Conservation (phyloP, 179 eudicot genomes). For the Beta lomatogona region DNA sequence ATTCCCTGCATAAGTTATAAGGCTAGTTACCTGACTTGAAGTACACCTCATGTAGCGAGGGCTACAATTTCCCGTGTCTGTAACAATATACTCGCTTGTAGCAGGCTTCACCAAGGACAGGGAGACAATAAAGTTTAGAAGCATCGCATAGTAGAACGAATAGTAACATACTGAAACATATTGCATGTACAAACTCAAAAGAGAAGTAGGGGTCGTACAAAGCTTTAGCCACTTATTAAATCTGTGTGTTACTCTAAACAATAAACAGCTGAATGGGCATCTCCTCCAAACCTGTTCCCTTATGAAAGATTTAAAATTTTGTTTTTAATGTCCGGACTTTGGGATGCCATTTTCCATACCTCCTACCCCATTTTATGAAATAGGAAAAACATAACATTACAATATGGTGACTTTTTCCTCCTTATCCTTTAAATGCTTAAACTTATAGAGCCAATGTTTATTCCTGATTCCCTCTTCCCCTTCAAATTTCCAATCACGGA, state of each 20-base stretch:
- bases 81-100: constrained; percentile 75
- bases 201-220: neutral
- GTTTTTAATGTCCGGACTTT: neutral
- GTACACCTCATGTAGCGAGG: constrained; percentile 96
- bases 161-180: neutral
- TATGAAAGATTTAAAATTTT: no score
- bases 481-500: neutral
- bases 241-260: neutral
- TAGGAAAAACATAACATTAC: neutral
- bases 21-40: constrained; percentile 64
- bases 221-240: neutral
- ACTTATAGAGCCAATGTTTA: neutral
- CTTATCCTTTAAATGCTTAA: neutral
- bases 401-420: neutral
- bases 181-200: neutral
- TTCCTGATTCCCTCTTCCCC: neutral
- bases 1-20: neutral
- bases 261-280: neutral
- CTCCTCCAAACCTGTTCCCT: neutral
- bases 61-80: constrained; percentile 94
- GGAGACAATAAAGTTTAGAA: constrained; percentile 11
- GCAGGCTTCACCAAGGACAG: constrained; percentile 60
- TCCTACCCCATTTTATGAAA: neutral
- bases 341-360: neutral
- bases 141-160: neutral